These are phyloP conservation scores for Ophiostoma sp. DNA, from an alignment of 2,329 filamentous ascomycete species.

Conservation along the genomic window DNA sequence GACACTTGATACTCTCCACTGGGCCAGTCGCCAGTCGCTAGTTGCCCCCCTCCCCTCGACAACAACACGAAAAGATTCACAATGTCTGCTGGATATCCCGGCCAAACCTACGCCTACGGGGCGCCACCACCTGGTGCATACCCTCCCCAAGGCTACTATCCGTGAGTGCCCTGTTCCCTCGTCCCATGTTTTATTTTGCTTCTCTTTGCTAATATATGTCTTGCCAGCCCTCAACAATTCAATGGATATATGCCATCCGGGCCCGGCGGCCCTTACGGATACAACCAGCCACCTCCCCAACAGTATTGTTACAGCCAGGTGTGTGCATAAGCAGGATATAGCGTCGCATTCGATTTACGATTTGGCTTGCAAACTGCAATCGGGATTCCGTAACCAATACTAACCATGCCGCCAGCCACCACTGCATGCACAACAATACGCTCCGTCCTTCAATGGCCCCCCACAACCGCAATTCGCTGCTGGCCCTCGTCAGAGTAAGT, in stretches of 20 bases:
- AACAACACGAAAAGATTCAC: background rate
- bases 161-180: constrained; percentile 10
- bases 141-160: constrained; percentile 23
- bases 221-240: constrained; percentile 22
- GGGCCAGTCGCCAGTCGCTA: background rate
- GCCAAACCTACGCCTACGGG: constrained; percentile 19
- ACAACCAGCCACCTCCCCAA: constrained; percentile 23
- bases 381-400: background rate
- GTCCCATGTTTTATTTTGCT: background rate
- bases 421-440: constrained; percentile 15
- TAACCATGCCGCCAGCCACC: constrained; percentile 8
- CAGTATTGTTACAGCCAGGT: constrained; percentile 23
- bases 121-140: constrained; percentile 23
- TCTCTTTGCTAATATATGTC: constrained; percentile 10
- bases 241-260: constrained; percentile 23
- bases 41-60: background rate
- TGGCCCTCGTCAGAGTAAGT: constrained; percentile 18
- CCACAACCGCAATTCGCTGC: constrained; percentile 13
- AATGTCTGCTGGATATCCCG: constrained; percentile 10
- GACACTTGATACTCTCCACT: too few relatives aligned
- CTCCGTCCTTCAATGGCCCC: constrained; percentile 9
- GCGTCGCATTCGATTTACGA: constrained; percentile 15
- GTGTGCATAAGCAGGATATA: background rate
- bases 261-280: constrained; percentile 20
- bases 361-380: too few relatives aligned